Conservation (phyloP, 1,284 basidiomycete genomes). For the Malassezia slooffiae region DNA sequence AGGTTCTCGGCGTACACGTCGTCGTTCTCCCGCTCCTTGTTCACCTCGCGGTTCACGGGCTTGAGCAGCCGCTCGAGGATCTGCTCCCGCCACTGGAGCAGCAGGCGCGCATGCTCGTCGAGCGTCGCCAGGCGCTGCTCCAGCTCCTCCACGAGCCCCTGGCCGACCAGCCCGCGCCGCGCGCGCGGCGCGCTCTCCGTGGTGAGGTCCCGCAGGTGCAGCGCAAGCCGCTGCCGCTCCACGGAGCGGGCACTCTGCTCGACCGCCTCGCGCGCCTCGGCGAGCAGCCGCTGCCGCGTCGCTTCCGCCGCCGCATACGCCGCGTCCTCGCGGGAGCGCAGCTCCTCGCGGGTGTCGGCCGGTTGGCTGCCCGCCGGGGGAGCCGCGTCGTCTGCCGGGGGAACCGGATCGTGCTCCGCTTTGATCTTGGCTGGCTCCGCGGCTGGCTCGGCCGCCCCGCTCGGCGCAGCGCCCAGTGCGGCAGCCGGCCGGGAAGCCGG, state of each 20-base stretch:
- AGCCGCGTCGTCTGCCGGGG: too few relatives aligned
- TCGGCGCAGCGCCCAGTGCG: too few relatives aligned
- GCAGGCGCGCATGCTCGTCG: constrained; percentile 23
- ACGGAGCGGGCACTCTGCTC: constrained; percentile 11
- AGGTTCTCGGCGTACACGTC: constrained; percentile 42
- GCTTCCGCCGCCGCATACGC: constrained; percentile 33
- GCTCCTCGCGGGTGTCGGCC: neutral
- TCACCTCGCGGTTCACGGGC: constrained; percentile 37
- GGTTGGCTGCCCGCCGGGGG: too few relatives aligned
- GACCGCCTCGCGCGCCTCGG: constrained; percentile 23
- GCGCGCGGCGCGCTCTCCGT: too few relatives aligned
- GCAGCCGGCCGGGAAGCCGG: too few relatives aligned
- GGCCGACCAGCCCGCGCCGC: neutral
- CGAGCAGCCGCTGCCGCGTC: constrained; percentile 28
- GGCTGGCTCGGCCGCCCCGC: too few relatives aligned
- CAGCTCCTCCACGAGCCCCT: constrained; percentile 5
- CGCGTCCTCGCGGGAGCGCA: constrained; percentile 24
- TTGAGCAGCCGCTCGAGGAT: constrained; percentile 23
- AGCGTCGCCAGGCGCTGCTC: constrained; percentile 12
- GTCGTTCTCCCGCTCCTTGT: constrained; percentile 32
- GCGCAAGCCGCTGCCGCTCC: constrained; percentile 1
- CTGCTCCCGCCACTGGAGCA: constrained; percentile 27
- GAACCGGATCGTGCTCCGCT: too few relatives aligned
- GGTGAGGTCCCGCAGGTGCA: neutral
- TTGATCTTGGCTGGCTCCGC: too few relatives aligned